Conservation (phyloP, 2,329 filamentous ascomycete genomes). For the Nannizziopsis barbatae region DNA sequence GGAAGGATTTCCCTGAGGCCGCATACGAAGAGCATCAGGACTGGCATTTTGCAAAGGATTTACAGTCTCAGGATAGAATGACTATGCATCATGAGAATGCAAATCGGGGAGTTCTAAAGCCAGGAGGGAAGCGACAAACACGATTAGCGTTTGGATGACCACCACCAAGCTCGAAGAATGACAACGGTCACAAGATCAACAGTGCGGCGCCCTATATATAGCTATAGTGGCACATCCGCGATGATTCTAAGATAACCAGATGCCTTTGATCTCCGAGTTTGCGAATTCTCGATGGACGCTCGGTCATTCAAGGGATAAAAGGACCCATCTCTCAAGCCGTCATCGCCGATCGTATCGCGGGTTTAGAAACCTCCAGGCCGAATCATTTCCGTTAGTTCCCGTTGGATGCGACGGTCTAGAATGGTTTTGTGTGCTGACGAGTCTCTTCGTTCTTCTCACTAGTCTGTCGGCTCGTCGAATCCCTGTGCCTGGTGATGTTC, state of each 20-base stretch:
- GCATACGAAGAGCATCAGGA: slow-evolving; percentile 70
- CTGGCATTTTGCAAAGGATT: slow-evolving; percentile 86
- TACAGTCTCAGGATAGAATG: slow-evolving; percentile 30
- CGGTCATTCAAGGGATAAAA: too few species aligned
- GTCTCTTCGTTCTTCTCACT: background rate
- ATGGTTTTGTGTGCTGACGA: background rate
- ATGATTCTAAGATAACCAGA: too few species aligned
- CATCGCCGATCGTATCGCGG: too few species aligned
- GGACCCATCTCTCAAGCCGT: too few species aligned
- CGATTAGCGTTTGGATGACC: slow-evolving; percentile 14
- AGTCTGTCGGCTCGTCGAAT: background rate
- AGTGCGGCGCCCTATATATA: too few species aligned
- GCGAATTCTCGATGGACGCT: too few species aligned
- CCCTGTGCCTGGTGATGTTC: background rate
- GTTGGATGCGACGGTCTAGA: too few species aligned
- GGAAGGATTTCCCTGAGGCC: slow-evolving; percentile 45
- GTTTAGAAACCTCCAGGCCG: too few species aligned
- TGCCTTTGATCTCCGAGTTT: too few species aligned
- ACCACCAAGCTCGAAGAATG: background rate
- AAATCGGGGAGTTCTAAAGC: slow-evolving; percentile 1
- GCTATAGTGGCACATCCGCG: too few species aligned
- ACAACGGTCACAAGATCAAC: background rate
- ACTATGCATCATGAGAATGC: background rate
- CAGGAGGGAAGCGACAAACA: slow-evolving; percentile 14
- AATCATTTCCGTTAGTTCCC: too few species aligned